Evolutionary conservation across 768 basidiomycete species (phyloP), one percentile per base, ranked within the genome.

Genomic region (Boletus bicolor): DNA sequence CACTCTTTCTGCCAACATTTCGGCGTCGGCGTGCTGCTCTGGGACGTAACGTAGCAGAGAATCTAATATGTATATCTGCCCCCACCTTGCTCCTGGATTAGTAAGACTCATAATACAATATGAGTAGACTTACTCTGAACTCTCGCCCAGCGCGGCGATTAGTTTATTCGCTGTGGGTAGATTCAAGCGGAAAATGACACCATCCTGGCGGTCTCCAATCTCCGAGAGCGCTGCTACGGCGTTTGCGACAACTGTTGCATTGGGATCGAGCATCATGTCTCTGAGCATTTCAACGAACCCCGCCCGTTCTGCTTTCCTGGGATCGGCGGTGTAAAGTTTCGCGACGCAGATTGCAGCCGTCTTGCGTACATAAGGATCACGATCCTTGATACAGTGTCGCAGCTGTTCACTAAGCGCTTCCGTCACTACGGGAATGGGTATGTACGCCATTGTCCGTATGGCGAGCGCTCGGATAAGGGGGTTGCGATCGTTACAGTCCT

Each of bases 381-480:
- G 80, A 70, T 99, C 97, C 66, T 93, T 91, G 42, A 98, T 78
- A 59, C 89, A 91, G 70, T 97, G 93, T 57, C 93, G 84, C 32
- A 99, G 77, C 50, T 94, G 96, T 55, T 98, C 97, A 41, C 86
- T 77, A 37, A 99, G 79, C 1, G 91, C 82, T 53, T 91, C 88
- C 12, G 87, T 87, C 57, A 98, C 92, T 48, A 86, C 79, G 9
- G 94, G 89, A 24, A 97, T 87, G 36, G 94, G 93, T 64, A 99
- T 98, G 68, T 97, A 98, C 7, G 97, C 96, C 96, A 99, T 98
- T 12, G 97, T 99, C 42, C 97, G 91, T 64, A 99, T 95, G 19
- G 97, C 94, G 44, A 99, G 79, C 15, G 96, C 97, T 36, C 97
- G 90, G 54, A 99, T 93, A 46, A 99, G 86, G 11, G 97, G 96